These are phyloP conservation scores for Filobasidium uniguttulatum DNA, from an alignment of 1,284 basidiomycete genomes.

Conservation along the genomic window DNA sequence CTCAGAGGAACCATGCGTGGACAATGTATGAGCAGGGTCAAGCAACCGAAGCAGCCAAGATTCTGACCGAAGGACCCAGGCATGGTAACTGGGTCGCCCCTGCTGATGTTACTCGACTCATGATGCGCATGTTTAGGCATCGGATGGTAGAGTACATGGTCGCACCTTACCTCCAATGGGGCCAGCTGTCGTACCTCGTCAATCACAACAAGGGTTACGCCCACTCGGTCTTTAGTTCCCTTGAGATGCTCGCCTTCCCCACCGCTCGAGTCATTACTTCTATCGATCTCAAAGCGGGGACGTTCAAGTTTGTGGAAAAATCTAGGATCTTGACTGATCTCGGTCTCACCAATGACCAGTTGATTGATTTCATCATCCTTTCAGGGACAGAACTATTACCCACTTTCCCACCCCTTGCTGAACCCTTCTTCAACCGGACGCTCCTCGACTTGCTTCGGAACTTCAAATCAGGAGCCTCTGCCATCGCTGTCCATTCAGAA, in stretches of 20 bases:
- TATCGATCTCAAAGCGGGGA: slow-evolving; percentile 48
- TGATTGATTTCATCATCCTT: slow-evolving; percentile 84
- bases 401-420: slow-evolving; percentile 70
- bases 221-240: slow-evolving; percentile 83
- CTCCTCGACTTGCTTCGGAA: slow-evolving; percentile 79
- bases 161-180: slow-evolving; percentile 86
- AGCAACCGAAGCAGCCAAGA: slow-evolving; percentile 68
- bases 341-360: slow-evolving; percentile 69
- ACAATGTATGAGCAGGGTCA: slow-evolving; percentile 73
- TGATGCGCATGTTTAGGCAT: slow-evolving; percentile 84
- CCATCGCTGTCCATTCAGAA: slow-evolving; percentile 62
- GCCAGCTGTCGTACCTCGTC: slow-evolving; percentile 85
- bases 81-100: slow-evolving; percentile 46
- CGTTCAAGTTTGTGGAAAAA: slow-evolving; percentile 80
- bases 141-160: slow-evolving; percentile 91
- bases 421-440: slow-evolving; percentile 58
- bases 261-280: slow-evolving; percentile 83
- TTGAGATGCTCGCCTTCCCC: slow-evolving; percentile 79
- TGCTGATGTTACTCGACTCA: slow-evolving; percentile 83
- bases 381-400: slow-evolving; percentile 77
- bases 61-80: slow-evolving; percentile 53
- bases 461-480: slow-evolving; percentile 70
- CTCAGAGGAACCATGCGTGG: slow-evolving; percentile 57
- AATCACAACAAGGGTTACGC: slow-evolving; percentile 88
- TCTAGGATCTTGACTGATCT: slow-evolving; percentile 61